These are phyloP conservation scores for Cyberlindnera maclurae DNA, from an alignment of 805 yeast genomes.

Conservation along the genomic window DNA sequence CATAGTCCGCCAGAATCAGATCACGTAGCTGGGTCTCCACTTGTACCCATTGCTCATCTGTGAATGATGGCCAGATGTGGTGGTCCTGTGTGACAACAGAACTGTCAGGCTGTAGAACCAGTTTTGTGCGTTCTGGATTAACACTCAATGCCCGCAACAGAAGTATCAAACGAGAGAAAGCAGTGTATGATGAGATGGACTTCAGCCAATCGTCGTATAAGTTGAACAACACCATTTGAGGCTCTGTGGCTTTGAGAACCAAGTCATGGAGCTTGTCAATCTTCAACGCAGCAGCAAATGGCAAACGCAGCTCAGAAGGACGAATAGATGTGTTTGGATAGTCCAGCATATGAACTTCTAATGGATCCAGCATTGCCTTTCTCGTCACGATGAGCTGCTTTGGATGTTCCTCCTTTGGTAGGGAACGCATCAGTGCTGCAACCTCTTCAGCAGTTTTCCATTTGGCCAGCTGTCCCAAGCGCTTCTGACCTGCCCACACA, in stretches of 20 bases:
- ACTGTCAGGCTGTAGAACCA: conserved; percentile 69
- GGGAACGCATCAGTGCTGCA: conserved; percentile 79
- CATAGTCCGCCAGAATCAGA: conserved; percentile 76
- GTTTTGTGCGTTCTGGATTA: conserved; percentile 67
- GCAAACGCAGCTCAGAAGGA: conserved; percentile 82
- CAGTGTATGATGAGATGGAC: conserved; percentile 80
- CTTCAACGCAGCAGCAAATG: conserved; percentile 81
- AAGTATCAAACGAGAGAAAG: conserved; percentile 81
- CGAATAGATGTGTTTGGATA: conserved; percentile 88
- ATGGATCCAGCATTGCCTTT: conserved; percentile 86
- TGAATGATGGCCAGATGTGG: conserved; percentile 90
- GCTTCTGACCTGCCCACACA: conserved; percentile 95
- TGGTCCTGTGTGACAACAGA: conserved; percentile 63
- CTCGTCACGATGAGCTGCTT: conserved; percentile 85
- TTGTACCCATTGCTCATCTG: conserved; percentile 86
- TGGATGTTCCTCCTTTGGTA: conserved; percentile 93
- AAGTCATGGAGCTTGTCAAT: conserved; percentile 73
- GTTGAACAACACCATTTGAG: conserved; percentile 86
- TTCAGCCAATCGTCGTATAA: conserved; percentile 93
- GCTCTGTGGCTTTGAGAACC: conserved; percentile 82
- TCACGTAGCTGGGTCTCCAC: conserved; percentile 87
- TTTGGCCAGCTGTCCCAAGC: conserved; percentile 86
- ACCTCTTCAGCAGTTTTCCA: conserved; percentile 99
- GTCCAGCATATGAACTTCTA: conserved; percentile 95
- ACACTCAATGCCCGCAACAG: conserved; percentile 78